Conservation (phyloP, 148 eudicot genomes). For the Cornus suecica region DNA sequence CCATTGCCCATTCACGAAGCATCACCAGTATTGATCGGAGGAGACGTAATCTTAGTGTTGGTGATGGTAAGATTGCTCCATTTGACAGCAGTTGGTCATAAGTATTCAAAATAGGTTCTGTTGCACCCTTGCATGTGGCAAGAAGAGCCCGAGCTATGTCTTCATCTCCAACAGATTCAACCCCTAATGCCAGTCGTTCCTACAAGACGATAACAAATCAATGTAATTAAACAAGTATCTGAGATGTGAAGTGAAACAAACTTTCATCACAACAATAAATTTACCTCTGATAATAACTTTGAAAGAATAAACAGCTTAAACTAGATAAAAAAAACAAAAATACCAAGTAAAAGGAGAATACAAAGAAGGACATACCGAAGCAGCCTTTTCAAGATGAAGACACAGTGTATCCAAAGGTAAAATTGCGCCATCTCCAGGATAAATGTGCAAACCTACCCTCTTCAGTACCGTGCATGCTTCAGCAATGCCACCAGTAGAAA, state of each 20-base stretch:
- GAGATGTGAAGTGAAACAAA: not conserved
- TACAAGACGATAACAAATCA: conserved; percentile 19
- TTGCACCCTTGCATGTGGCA: conserved; percentile 84
- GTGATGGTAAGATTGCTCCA: conserved; percentile 80
- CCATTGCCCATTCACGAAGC: conserved; percentile 88
- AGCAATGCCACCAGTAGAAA: conserved; percentile 77
- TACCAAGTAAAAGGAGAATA: not conserved
- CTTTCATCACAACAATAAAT: not conserved
- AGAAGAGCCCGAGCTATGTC: conserved; percentile 91
- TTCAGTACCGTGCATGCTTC: conserved; percentile 92
- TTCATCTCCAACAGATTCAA: conserved; percentile 80
- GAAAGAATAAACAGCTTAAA: conserved; percentile 3
- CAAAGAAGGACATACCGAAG: conserved; percentile 48
- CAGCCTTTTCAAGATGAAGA: conserved; percentile 97
- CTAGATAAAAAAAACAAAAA: conserved; percentile 4
- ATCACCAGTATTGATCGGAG: conserved; percentile 77
- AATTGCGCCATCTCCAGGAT: conserved; percentile 87
- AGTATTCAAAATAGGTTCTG: conserved; percentile 84
- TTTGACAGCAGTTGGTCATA: conserved; percentile 80
- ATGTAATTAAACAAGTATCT: not conserved
- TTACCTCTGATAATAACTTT: not conserved
- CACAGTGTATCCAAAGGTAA: conserved; percentile 85
- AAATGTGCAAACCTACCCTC: conserved; percentile 87
- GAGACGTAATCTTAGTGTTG: conserved; percentile 69
- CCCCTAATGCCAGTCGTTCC: conserved; percentile 73